Percentiles rank a stretch among this genome's conserved stretches.
Conservation (phyloP, 176 grass and related monocot genomes). For the Alopecurus myosuroides region DNA sequence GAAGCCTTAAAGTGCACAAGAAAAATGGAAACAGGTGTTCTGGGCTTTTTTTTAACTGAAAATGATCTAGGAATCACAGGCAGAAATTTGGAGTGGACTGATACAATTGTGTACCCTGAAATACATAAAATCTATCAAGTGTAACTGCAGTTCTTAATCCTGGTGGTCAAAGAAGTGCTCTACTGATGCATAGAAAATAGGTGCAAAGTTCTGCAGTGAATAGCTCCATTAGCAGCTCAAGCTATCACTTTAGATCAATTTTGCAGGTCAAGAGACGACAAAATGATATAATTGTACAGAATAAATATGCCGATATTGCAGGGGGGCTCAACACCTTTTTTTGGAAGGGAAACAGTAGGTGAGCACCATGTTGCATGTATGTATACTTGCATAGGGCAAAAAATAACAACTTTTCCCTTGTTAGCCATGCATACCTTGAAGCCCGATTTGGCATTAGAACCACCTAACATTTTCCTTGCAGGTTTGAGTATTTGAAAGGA, state of each 20-base stretch:
- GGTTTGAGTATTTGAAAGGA: constrained; percentile 78
- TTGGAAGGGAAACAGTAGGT: not conserved
- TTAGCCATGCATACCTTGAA: constrained; percentile 43
- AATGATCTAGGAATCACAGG: not conserved
- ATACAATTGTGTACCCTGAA: not conserved
- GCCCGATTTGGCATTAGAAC: constrained; percentile 47
- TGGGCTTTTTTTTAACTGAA: not conserved
- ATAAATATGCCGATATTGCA: not conserved
- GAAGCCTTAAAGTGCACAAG: not conserved
- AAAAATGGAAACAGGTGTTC: not conserved
- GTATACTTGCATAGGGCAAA: not conserved
- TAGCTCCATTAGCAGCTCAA: not conserved
- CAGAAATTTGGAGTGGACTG: not conserved
- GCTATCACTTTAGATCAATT: not conserved
- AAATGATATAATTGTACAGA: not conserved
- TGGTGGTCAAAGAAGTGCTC: not conserved
- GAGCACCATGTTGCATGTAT: not conserved
- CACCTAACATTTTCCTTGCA: constrained; percentile 31
- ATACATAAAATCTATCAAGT: not conserved
- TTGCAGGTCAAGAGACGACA: not conserved
- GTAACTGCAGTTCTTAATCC: not conserved
- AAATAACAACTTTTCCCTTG: not conserved
- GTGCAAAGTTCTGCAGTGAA: not conserved
- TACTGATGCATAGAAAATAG: not conserved
- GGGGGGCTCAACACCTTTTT: not conserved